Evolutionary conservation across 257 asterid genomes (phyloP).

Genomic region (Oldenlandia corymbosa): DNA sequence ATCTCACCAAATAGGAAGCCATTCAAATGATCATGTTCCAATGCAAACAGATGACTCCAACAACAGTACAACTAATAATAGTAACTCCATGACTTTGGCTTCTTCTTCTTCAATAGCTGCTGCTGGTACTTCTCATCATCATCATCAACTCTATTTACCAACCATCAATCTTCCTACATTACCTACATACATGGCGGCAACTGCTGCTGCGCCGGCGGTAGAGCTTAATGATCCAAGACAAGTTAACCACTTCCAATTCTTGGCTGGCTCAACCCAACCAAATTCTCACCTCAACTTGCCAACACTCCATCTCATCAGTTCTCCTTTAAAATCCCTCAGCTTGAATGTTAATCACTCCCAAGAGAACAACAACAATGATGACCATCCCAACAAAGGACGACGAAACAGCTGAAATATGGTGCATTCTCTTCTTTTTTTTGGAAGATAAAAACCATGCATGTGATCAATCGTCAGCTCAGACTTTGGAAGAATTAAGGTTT

Average conservation of each 20-base stretch:
- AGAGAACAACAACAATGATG: constrained; percentile 1
- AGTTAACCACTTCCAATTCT: constrained; percentile 28
- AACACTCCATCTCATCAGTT: constrained; percentile 41
- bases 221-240: constrained; percentile 34
- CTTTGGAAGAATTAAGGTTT: neutral
- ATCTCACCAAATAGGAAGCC: constrained; percentile 49
- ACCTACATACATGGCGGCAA: constrained; percentile 31
- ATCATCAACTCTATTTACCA: neutral
- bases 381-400: constrained; percentile 8
- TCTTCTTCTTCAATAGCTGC: constrained; percentile 20
- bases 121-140: constrained; percentile 27
- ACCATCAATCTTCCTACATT: constrained; percentile 11
- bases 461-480: neutral
- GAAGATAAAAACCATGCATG: no score
- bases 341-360: constrained; percentile 17
- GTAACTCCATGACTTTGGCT: constrained; percentile 11
- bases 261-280: constrained; percentile 21
- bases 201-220: constrained; percentile 8
- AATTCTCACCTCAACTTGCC: constrained; percentile 38
- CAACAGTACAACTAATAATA: constrained; percentile 4
- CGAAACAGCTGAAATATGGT: constrained; percentile 12
- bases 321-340: constrained; percentile 28
- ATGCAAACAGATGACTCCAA: constrained; percentile 29
- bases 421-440: neutral
- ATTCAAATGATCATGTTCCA: constrained; percentile 9